Conservation (phyloP, 2,329 filamentous ascomycete genomes). For the Claviceps paspali region DNA sequence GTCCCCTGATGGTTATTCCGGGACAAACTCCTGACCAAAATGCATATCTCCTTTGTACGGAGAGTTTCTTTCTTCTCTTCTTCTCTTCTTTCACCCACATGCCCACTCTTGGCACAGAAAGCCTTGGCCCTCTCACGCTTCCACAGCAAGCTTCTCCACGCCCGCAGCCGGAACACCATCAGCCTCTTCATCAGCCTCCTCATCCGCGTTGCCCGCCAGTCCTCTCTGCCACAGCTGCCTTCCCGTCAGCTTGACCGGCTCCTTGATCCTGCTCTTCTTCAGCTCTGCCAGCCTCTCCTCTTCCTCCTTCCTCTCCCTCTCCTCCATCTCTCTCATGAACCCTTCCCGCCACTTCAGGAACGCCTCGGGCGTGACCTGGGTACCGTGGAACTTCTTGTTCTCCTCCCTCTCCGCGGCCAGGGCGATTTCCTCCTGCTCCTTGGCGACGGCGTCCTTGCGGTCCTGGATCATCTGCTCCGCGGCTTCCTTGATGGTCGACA, state of each 20-base stretch:
- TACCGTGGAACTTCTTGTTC: slow-evolving; percentile 92
- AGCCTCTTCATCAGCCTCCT: slow-evolving; percentile 52
- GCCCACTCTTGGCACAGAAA: neutral
- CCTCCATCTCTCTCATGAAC: slow-evolving; percentile 71
- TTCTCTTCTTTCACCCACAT: neutral
- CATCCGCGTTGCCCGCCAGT: slow-evolving; percentile 49
- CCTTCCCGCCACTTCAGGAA: slow-evolving; percentile 70
- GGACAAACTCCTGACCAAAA: neutral
- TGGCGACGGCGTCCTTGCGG: slow-evolving; percentile 49
- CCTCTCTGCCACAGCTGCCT: slow-evolving; percentile 67
- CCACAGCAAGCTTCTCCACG: slow-evolving; percentile 58
- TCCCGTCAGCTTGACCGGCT: slow-evolving; percentile 56
- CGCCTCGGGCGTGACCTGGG: slow-evolving; percentile 69
- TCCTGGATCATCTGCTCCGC: slow-evolving; percentile 75
- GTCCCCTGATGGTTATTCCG: neutral
- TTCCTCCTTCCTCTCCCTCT: slow-evolving; percentile 49
- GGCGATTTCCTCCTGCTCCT: slow-evolving; percentile 38
- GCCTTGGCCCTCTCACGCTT: slow-evolving; percentile 18
- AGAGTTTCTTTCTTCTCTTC: no score
- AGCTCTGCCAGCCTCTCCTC: slow-evolving; percentile 72
- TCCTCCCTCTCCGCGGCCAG: slow-evolving; percentile 67
- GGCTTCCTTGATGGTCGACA: slow-evolving; percentile 73
- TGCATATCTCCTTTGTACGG: no score
- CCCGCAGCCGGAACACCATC: slow-evolving; percentile 41
- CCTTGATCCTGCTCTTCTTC: slow-evolving; percentile 63